Base-by-base conservation (phyloP, 106 monocot genomes). In the Acorus gramineus region DNA sequence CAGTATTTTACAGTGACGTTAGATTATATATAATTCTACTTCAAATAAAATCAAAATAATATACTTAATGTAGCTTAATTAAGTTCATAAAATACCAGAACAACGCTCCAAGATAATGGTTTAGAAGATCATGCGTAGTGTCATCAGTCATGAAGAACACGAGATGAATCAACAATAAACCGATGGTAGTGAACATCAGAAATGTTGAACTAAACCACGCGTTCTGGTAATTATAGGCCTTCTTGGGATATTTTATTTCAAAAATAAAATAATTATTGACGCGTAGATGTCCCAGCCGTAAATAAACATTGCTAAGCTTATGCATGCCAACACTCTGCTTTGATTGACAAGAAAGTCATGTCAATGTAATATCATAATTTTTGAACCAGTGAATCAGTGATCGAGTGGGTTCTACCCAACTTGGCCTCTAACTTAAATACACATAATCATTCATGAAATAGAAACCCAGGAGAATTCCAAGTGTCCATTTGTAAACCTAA, bases 241-340 rank as follows among this genome's bases (percentile, higher is more conserved):
- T 89, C 68, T 50, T 77, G 0, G 79, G 77, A 3, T 28, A 28
- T 28, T 68, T 71, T 73, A 99, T 92, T 53, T 99, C 98, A 63
- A 99, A 99, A 59, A 99, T 99, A 80, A 99, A 89, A 63, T 99
- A 92, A 71, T 88, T 70, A 75, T 99, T 99, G n/a, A 99, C 92
- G 75, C 52, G 64, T 73, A 84, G 5, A 99, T 52, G 66, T 99
- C 89, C 83, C 98, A 99, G 0, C 98, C 98, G 62, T 99, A 99
- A 45, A 99, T 44, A 61, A 99, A 99, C 59, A 99, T 84, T 55
- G 92, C 92, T 65, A 99, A 69, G 73, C 88, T 99, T 2, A 99
- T 71, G 8, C 92, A 80, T 4, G 92, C 83, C 56, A 99, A 99
- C 85, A 86, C 81, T 70, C 98, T 98, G 82, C 68, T 81, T 28